phyloP scores from a whole-genome alignment of 2,329 filamentous ascomycete genomes.

The Curvularia sp. region DNA sequence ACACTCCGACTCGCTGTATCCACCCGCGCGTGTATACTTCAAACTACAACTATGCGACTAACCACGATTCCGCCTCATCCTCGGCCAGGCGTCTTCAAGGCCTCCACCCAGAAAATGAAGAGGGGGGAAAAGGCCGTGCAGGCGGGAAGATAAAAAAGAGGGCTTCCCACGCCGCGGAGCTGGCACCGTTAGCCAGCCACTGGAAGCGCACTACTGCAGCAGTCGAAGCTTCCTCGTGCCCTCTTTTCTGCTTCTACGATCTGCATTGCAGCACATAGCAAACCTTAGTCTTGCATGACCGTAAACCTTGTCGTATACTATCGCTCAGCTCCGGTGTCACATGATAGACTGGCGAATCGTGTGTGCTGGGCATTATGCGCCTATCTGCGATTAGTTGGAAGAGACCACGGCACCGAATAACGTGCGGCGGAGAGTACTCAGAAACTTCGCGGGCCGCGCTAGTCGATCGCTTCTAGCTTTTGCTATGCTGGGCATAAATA shows the following conservation, averaged over 20 bases:
- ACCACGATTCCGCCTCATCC: background rate
- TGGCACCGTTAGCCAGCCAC: background rate
- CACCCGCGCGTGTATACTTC: background rate
- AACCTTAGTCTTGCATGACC: background rate
- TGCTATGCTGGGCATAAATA: background rate
- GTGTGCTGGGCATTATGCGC: background rate
- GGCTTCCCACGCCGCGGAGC: background rate
- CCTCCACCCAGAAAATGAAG: background rate
- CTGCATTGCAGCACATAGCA: background rate
- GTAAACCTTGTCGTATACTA: background rate
- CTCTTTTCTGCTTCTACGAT: background rate
- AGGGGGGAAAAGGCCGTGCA: background rate
- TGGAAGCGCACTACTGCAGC: background rate
- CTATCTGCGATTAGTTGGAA: background rate
- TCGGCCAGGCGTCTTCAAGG: background rate
- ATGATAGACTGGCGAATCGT: background rate
- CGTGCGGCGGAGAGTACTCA: background rate
- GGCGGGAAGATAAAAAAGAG: background rate
- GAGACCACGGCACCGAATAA: background rate
- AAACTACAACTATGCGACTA: background rate
- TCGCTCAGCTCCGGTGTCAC: slow-evolving; percentile 2
- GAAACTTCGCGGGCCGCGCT: background rate
- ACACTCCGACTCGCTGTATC: background rate
- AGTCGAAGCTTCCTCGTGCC: background rate
- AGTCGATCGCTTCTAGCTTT: background rate